Conservation (phyloP, 2,329 filamentous ascomycete genomes). For the Stagonosporopsis vannaccii region DNA sequence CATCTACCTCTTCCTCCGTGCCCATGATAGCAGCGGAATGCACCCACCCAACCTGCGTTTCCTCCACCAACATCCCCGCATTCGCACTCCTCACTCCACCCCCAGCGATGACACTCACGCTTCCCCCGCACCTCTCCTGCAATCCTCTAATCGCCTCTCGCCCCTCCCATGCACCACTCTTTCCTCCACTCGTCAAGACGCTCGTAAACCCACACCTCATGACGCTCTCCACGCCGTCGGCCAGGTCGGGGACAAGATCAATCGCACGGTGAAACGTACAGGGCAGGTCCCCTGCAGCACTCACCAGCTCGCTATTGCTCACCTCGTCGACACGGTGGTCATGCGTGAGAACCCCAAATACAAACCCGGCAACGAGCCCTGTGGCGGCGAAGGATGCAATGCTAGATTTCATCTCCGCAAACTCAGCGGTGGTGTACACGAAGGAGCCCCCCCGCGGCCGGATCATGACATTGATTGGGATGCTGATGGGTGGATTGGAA, state of each 20-base stretch:
- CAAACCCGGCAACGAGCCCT: constrained; percentile 55
- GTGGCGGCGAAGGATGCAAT: constrained; percentile 48
- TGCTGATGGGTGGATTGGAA: neutral
- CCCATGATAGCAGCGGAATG: constrained; percentile 56
- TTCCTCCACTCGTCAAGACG: constrained; percentile 60
- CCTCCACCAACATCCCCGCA: constrained; percentile 43
- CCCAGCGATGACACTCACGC: constrained; percentile 58
- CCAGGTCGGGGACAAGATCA: constrained; percentile 50
- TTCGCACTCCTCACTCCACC: constrained; percentile 60
- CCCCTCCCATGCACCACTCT: constrained; percentile 46
- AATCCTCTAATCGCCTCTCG: constrained; percentile 42
- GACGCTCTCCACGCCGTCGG: constrained; percentile 48
- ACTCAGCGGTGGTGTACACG: constrained; percentile 52
- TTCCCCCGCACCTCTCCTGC: constrained; percentile 36
- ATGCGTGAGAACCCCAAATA: constrained; percentile 58
- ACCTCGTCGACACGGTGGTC: constrained; percentile 49
- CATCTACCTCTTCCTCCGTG: constrained; percentile 42
- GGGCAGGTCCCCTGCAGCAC: constrained; percentile 50
- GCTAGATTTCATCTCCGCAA: constrained; percentile 53
- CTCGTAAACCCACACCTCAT: constrained; percentile 54
- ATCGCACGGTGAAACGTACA: constrained; percentile 66
- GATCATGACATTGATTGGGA: constrained; percentile 62
- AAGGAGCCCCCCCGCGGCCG: constrained; percentile 59
- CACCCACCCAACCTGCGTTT: constrained; percentile 45
- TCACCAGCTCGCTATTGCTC: constrained; percentile 54